Evolutionary conservation across 768 basidiomycete genomes (phyloP).

Genomic region (Udeniomyces megalosporus): DNA sequence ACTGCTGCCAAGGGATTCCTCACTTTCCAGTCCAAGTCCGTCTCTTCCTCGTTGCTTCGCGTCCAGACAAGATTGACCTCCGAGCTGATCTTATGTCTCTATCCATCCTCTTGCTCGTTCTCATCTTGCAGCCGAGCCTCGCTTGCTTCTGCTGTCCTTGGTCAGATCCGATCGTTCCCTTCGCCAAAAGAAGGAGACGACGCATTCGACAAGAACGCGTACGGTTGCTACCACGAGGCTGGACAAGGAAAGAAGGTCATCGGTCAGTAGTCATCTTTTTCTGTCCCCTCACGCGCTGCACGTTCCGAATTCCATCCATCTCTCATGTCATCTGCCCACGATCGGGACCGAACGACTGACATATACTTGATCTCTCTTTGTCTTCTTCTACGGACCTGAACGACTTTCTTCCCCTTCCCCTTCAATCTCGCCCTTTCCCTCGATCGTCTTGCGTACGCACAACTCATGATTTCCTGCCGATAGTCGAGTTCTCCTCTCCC

Average conservation of each 20-base stretch:
- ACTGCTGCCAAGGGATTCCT: constrained; percentile 42
- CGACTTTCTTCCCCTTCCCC: too few relatives aligned
- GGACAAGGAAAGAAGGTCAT: constrained; percentile 69
- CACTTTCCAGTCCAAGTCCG: constrained; percentile 44
- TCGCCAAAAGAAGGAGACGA: constrained; percentile 1
- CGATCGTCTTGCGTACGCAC: constrained; percentile 19
- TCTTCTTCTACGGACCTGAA: too few relatives aligned
- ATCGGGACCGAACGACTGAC: too few relatives aligned
- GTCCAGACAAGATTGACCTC: neutral
- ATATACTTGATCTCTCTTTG: too few relatives aligned
- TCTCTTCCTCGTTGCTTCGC: neutral
- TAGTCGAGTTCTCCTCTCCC: constrained; percentile 73
- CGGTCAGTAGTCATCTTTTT: constrained; percentile 30
- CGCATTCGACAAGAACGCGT: constrained; percentile 34
- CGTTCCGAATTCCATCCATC: too few relatives aligned
- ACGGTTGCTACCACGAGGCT: constrained; percentile 53
- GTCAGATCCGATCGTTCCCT: constrained; percentile 24
- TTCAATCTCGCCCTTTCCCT: too few relatives aligned
- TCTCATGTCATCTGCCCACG: too few relatives aligned
- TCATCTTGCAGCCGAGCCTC: constrained; percentile 21
- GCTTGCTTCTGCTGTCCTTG: constrained; percentile 33
- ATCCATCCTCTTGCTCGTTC: neutral
- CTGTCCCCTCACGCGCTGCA: too few relatives aligned
- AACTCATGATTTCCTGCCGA: neutral
- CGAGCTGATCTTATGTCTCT: neutral